These are phyloP conservation scores for Jatropha podagrica DNA, from an alignment of 441 rosid species.

Conservation along the genomic window DNA sequence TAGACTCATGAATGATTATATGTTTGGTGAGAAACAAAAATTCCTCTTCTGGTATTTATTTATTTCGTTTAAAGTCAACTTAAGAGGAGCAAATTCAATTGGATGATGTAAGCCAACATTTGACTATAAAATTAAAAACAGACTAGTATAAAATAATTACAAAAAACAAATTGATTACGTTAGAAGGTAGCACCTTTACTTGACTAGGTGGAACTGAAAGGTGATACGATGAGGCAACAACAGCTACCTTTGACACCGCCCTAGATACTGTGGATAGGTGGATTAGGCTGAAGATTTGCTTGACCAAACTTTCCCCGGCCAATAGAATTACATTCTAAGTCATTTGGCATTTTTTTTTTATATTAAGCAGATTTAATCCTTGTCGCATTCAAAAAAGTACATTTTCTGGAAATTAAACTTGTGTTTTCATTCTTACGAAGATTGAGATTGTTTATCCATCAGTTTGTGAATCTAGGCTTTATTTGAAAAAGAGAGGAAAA, in stretches of 20 bases:
- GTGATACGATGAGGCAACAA: background rate
- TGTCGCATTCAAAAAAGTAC: too few species aligned
- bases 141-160: background rate
- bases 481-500: too few species aligned
- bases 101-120: background rate
- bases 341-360: background rate
- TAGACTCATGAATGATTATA: background rate
- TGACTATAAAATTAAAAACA: background rate
- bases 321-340: background rate
- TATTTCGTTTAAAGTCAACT: too few species aligned
- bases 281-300: background rate
- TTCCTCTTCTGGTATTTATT: background rate
- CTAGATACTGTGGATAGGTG: background rate
- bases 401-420: too few species aligned
- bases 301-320: background rate
- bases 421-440: too few species aligned
- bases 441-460: too few species aligned
- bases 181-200: background rate
- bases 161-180: background rate
- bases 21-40: background rate
- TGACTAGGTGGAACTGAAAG: background rate
- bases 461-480: too few species aligned
- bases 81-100: background rate
- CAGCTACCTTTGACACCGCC: background rate
- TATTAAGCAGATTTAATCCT: too few species aligned